Base-by-base conservation (phyloP, 208 protist genomes). In the Leishmania lainsoni region DNA sequence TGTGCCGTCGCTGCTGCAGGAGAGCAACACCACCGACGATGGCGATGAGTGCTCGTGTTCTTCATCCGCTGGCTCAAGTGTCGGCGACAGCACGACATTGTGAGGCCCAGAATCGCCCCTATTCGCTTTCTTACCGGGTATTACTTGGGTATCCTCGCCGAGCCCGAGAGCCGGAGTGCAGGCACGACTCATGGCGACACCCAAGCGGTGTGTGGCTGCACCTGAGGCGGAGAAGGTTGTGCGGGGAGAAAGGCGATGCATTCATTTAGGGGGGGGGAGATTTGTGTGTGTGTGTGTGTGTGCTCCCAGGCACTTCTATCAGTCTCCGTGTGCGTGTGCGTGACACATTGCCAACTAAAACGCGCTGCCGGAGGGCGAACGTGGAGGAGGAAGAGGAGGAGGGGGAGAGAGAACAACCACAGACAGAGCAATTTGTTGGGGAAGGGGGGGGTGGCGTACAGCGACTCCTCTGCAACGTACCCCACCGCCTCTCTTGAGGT, bases 131-230 rank as follows among this genome's bases (percentile, higher is more conserved):
- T 56, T 56, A 12, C 22, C 16, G 52, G 52, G 52, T 6, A 56
- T 16, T 56, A 6, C 52, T 17, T 56, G 52, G 20, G 2, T 56
- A 22, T 17, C 52, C 52, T 20, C 16, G 52, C 52, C 52, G 52
- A 56, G 52, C 14, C 56, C 22, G 56, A n/a, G 63, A 29, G 77
- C 66, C 14, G 77, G 63, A n/a, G 77, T 80, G 66, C 77, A 80
- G 77, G 52, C 51, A 42, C 77, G 51, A n/a, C 52, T 56, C 77
- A 80, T 66, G 45, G 5, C 20, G 10, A 83, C 16, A 22, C 56
- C 58, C 5, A 12, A 32, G 12, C 58, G 22, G 2, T 39, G 58
- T 32, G 58, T 14, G 3, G 58, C 58, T 63, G 58, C 58, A 6
- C 1, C 58, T 63, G 26, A 6, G 3, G 22, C 22, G 3, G 26